Evolutionary conservation across 192 early-diverging fungal genomes (phyloP).

Genomic region (Coemansia sp.): DNA sequence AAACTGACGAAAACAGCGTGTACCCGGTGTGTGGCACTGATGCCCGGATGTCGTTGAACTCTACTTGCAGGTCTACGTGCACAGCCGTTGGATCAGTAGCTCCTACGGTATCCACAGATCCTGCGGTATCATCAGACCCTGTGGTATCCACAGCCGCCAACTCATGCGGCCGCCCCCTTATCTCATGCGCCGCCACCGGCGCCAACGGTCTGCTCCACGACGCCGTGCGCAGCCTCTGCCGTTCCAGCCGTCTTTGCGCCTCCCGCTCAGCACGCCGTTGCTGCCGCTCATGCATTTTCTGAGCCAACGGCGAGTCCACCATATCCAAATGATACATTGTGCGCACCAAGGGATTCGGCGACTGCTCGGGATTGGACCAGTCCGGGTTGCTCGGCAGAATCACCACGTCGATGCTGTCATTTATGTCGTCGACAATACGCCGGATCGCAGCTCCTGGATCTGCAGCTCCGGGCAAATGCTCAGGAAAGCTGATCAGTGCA

Average conservation of each 20-base stretch:
- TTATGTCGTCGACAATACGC: slow-evolving; percentile 68
- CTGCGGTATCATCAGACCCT: too few relatives aligned
- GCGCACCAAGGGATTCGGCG: slow-evolving; percentile 43
- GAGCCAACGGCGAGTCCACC: slow-evolving; percentile 43
- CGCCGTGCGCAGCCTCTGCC: slow-evolving; percentile 46
- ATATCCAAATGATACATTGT: slow-evolving; percentile 39
- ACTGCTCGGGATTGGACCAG: slow-evolving; percentile 47
- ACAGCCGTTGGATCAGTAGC: slow-evolving; percentile 30
- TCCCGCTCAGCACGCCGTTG: slow-evolving; percentile 43
- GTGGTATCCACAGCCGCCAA: too few relatives aligned
- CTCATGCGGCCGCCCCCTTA: slow-evolving; percentile 7
- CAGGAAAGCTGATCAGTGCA: slow-evolving; percentile 66
- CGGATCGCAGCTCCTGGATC: slow-evolving; percentile 56
- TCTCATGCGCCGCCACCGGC: slow-evolving; percentile 29
- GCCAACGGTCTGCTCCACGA: slow-evolving; percentile 48
- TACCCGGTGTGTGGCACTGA: slow-evolving; percentile 69
- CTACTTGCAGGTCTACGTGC: slow-evolving; percentile 75
- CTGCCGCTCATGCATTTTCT: slow-evolving; percentile 35
- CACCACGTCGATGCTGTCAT: slow-evolving; percentile 66
- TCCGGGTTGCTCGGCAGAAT: slow-evolving; percentile 50
- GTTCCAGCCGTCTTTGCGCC: slow-evolving; percentile 38
- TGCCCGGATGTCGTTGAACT: slow-evolving; percentile 89
- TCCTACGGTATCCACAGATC: background rate
- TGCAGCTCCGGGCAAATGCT: slow-evolving; percentile 45
- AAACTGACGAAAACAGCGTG: slow-evolving; percentile 75